Percentiles rank a stretch among this genome's conserved stretches.
phyloP scores from a whole-genome alignment of 306 rosid genomes.

The Neltuma alba region DNA sequence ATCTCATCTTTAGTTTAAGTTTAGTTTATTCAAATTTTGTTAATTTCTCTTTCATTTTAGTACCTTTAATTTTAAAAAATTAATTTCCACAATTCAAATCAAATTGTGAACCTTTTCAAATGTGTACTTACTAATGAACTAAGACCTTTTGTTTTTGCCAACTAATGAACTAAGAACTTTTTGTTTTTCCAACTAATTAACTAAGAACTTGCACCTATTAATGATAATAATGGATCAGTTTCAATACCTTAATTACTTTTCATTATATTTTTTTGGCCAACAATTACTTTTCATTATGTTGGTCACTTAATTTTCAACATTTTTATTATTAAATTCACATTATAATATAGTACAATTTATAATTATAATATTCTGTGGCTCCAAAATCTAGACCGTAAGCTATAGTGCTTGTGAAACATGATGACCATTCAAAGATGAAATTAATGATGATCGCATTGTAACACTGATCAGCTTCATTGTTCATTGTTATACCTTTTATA shows the following conservation, averaged over 20 bases:
- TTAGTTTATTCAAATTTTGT: background rate
- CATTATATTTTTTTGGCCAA: too few species aligned
- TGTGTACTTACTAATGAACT: background rate
- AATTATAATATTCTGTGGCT: background rate
- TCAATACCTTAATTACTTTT: background rate
- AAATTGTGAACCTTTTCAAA: too few species aligned
- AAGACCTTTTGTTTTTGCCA: too few species aligned
- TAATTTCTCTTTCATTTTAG: too few species aligned
- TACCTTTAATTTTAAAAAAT: too few species aligned
- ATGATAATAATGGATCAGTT: background rate
- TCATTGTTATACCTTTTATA: background rate
- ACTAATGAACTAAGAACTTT: too few species aligned
- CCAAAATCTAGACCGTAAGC: slow-evolving; percentile 36
- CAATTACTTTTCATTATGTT: background rate
- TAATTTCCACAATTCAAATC: too few species aligned
- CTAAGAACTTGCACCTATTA: background rate
- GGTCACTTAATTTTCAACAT: background rate
- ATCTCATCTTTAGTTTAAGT: background rate
- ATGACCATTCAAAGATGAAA: slow-evolving; percentile 43
- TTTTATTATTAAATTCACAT: background rate
- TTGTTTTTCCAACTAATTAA: too few species aligned
- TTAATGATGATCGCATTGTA: slow-evolving; percentile 34
- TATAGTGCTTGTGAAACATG: slow-evolving; percentile 30
- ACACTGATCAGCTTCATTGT: background rate
- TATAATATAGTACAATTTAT: background rate